A percentile compares a stretch with the other conserved stretches of the same genome.
These are phyloP conservation scores for Calophaca sinica DNA, from an alignment of 306 rosid genomes.

Conservation along the genomic window DNA sequence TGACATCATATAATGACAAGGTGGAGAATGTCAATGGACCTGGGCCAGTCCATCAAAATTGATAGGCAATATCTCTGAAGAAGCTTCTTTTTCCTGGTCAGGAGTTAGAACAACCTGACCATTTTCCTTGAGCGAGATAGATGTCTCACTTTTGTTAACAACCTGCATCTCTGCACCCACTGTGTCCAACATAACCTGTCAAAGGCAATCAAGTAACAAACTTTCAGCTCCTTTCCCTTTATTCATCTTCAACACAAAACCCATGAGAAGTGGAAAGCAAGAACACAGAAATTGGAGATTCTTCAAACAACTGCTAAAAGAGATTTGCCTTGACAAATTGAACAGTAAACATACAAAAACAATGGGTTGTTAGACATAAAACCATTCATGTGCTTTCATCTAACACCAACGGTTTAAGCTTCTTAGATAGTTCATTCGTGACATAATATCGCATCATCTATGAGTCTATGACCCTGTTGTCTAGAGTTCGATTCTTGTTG, in stretches of 20 bases:
- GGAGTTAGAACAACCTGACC: conserved; percentile 81
- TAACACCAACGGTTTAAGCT: neutral
- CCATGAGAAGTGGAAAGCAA: neutral
- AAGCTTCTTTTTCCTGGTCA: conserved; percentile 70
- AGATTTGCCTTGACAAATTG: conserved; percentile 1
- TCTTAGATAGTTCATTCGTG: neutral
- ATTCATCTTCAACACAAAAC: neutral
- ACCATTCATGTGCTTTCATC: neutral
- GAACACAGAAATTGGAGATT: conserved; percentile 16
- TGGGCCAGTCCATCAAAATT: conserved; percentile 83
- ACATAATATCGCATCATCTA: neutral
- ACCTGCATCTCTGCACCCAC: conserved; percentile 93
- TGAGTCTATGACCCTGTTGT: neutral
- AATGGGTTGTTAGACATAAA: neutral
- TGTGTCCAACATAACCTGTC: conserved; percentile 87
- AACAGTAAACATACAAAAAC: conserved; percentile 31
- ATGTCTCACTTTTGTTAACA: conserved; percentile 64
- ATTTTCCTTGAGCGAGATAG: conserved; percentile 66
- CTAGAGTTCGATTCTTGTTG: neutral
- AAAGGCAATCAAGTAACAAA: conserved; percentile 29
- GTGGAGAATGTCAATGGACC: conserved; percentile 54
- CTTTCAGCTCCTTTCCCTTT: conserved; percentile 26
- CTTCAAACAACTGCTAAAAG: neutral
- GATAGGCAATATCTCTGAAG: conserved; percentile 85
- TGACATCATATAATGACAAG: conserved; percentile 18